These are phyloP conservation scores for Porcisia deanei DNA, from an alignment of 208 protist species.

Conservation along the genomic window DNA sequence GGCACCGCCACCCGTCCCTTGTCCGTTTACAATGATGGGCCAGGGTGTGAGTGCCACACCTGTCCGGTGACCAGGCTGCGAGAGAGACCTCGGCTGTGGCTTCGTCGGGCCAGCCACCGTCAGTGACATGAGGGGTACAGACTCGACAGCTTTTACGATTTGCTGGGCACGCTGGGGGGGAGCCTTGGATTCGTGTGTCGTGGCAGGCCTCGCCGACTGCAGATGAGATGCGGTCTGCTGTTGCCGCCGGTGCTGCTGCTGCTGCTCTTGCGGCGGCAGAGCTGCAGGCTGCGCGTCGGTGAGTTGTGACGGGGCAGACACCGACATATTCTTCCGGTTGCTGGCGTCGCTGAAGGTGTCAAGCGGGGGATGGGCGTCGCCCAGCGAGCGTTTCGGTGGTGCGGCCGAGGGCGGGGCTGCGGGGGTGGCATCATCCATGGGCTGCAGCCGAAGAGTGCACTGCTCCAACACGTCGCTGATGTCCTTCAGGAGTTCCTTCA, in stretches of 20 bases:
- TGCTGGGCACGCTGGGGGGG: no score
- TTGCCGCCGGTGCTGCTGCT: not conserved
- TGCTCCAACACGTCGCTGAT: constrained; percentile 40
- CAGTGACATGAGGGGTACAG: not conserved
- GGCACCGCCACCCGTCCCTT: not conserved
- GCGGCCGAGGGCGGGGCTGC: not conserved
- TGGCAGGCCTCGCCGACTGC: no score
- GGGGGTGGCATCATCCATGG: not conserved
- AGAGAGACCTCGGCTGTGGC: not conserved
- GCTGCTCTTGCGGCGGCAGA: not conserved
- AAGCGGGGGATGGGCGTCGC: not conserved
- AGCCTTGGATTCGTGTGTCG: no score
- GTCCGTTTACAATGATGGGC: constrained; percentile 12
- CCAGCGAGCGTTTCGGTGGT: not conserved
- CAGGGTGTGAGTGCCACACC: constrained; percentile 14
- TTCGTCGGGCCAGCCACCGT: not conserved
- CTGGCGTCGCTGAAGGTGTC: not conserved
- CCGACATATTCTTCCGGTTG: not conserved
- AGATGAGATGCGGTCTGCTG: not conserved
- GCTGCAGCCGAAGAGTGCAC: constrained; percentile 30
- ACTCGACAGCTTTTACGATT: not conserved
- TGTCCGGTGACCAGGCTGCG: not conserved
- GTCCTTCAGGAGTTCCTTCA: constrained; percentile 30
- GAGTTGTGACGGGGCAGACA: not conserved
- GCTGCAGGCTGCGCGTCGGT: no score